Conservation (phyloP, 2,329 filamentous ascomycete species). For the Fonsecaea pugnacius region DNA sequence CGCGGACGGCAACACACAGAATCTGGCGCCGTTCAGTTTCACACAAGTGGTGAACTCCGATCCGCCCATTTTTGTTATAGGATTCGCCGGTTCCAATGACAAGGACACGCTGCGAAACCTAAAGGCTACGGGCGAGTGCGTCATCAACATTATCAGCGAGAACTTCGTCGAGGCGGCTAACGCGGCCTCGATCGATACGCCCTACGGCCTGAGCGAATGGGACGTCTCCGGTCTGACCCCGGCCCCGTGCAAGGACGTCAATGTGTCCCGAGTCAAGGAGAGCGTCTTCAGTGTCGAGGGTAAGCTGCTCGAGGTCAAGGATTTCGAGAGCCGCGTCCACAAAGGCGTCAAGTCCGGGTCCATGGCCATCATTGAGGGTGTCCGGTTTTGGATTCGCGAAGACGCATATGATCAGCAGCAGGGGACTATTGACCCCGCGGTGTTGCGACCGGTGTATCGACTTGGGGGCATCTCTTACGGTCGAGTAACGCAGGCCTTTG, state of each 20-base stretch:
- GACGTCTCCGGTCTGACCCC: conserved; percentile 72
- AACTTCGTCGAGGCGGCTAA: conserved; percentile 87
- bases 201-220: conserved; percentile 62
- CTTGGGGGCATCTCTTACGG: conserved; percentile 86
- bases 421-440: conserved; percentile 69
- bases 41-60: conserved; percentile 83
- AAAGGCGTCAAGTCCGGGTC: conserved; percentile 74
- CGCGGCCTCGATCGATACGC: conserved; percentile 73
- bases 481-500: conserved; percentile 69
- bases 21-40: conserved; percentile 87
- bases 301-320: conserved; percentile 71
- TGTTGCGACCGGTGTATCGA: conserved; percentile 72
- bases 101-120: conserved; percentile 84
- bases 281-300: conserved; percentile 81
- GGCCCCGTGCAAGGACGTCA: conserved; percentile 66
- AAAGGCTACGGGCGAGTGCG: conserved; percentile 71
- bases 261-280: conserved; percentile 74
- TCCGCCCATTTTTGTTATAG: conserved; percentile 76
- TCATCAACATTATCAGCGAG: conserved; percentile 85
- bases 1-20: conserved; percentile 67
- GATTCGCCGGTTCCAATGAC: conserved; percentile 62
- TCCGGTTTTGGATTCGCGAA: conserved; percentile 84
- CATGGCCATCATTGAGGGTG: conserved; percentile 78
- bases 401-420: conserved; percentile 80
- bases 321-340: conserved; percentile 63